Evolutionary conservation across 2,329 filamentous ascomycete species (phyloP), one percentile per base, ranked within the genome.

Genomic region (Esteya vermicola): DNA sequence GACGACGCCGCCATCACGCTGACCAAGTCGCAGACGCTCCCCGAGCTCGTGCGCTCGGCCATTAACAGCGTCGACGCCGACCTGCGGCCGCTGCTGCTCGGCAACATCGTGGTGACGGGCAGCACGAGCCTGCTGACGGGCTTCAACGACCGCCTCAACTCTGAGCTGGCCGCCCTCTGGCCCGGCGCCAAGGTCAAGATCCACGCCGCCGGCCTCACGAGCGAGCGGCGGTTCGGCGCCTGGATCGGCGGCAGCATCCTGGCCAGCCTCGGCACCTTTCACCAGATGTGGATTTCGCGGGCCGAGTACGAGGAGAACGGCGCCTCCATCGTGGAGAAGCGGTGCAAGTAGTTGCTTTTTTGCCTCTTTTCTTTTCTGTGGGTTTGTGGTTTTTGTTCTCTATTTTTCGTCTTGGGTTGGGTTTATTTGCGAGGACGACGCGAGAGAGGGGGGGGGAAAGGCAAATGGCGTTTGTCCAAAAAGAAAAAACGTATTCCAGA

Each of bases 271-370:
- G 93, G 93, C 9, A 94, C 88, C 13, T 98, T 98, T 63, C 91
- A 98, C 64, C 91, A 98, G 67, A 89, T 98, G 82, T 98, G 91
- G 91, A 93, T 98, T 51, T 89, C 81, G 20, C 85, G 78, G 60
- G 93, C 94, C 68, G 91, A 98, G 65, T 96, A 95, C 53, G 86
- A 95, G 48, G 93, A 98, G 67, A 88, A 94, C 58, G 91, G 91
- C 2, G 67, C 78, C 6, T 76, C 76, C 47, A 88, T 96, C 51
- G 84, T 96, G 33, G 89, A 96, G 69, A 95, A 94, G 74, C 72
- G 89, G 52, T 96, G 89, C 72, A 93, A 94, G 66, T 96, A 54
- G 42, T n/a, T n/a, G n/a, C n/a, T n/a, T n/a, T n/a, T n/a, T n/a
- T n/a, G n/a, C n/a, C n/a, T n/a, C n/a, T n/a, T n/a, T n/a, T n/a